A percentile compares a stretch with the other conserved stretches of the same genome.
Conservation (phyloP, 305 asterid species). For the Fraxinus albicans region DNA sequence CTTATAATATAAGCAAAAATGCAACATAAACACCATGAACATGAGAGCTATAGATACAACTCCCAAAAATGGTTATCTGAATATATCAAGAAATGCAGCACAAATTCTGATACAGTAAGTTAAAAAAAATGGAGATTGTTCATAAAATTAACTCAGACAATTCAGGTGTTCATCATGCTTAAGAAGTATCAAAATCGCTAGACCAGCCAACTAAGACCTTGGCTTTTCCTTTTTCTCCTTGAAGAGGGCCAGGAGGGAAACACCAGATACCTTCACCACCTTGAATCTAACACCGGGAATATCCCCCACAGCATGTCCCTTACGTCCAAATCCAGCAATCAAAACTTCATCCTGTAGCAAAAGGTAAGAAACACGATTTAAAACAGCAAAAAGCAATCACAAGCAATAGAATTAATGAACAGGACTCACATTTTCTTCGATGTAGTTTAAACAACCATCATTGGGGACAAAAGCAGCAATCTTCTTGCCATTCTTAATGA, state of each 20-base stretch:
- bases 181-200: not conserved
- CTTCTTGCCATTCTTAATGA: slow-evolving; percentile 78
- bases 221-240: slow-evolving; percentile 93
- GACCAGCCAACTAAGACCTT: slow-evolving; percentile 43
- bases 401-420: not conserved
- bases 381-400: not conserved
- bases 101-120: not conserved
- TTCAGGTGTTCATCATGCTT: slow-evolving; percentile 23
- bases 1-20: not conserved
- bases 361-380: not conserved
- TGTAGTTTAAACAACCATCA: slow-evolving; percentile 77
- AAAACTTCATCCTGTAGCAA: slow-evolving; percentile 69
- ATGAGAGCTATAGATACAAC: not conserved
- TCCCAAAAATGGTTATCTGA: not conserved
- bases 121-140: not conserved
- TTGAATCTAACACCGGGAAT: slow-evolving; percentile 85
- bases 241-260: slow-evolving; percentile 79
- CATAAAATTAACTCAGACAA: slow-evolving; percentile 15
- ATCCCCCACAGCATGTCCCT: slow-evolving; percentile 93
- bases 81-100: not conserved
- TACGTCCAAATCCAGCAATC: slow-evolving; percentile 86
- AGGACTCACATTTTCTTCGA: slow-evolving; percentile 58
- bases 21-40: no score
- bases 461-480: slow-evolving; percentile 79
- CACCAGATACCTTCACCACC: slow-evolving; percentile 89